Conservation (phyloP, 805 yeast genomes). For the Alloascoidea africana region DNA sequence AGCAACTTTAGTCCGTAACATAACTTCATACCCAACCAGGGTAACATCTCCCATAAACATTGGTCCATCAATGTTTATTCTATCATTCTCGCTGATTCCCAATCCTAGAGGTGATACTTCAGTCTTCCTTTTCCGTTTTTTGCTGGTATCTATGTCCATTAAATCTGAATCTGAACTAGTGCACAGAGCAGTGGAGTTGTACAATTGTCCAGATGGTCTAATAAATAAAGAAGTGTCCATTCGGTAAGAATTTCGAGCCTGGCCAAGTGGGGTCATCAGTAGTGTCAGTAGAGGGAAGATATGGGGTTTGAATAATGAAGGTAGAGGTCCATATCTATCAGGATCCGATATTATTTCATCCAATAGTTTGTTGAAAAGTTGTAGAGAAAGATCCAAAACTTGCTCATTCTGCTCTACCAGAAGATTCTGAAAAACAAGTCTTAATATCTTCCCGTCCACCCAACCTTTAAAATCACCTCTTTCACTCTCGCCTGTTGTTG, state of each 20-base stretch:
- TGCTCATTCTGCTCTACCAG: slow-evolving; percentile 77
- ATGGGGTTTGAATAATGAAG: slow-evolving; percentile 38
- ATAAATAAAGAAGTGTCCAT: slow-evolving; percentile 67
- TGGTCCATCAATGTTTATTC: slow-evolving; percentile 83
- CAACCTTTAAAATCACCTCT: slow-evolving; percentile 35
- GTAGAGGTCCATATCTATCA: slow-evolving; percentile 24
- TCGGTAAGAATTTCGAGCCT: slow-evolving; percentile 72
- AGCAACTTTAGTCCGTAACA: slow-evolving; percentile 59
- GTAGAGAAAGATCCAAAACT: slow-evolving; percentile 46
- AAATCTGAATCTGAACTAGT: slow-evolving; percentile 9
- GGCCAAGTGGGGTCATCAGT: slow-evolving; percentile 88
- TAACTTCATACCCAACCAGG: slow-evolving; percentile 59
- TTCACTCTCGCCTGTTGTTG: slow-evolving; percentile 12
- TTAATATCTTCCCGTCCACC: slow-evolving; percentile 59
- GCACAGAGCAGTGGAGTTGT: slow-evolving; percentile 10
- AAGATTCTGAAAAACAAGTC: slow-evolving; percentile 76
- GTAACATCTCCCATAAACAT: slow-evolving; percentile 84
- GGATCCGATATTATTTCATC: slow-evolving; percentile 24
- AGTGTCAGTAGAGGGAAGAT: slow-evolving; percentile 46
- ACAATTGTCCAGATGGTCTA: slow-evolving; percentile 58
- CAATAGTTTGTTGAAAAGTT: slow-evolving; percentile 44
- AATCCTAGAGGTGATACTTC: background rate
- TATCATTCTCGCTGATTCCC: background rate
- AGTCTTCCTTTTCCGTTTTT: slow-evolving; percentile 9
- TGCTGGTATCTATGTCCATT: slow-evolving; percentile 19